phyloP scores from a whole-genome alignment of 1,284 basidiomycete species.

The Malassezia caprae region DNA sequence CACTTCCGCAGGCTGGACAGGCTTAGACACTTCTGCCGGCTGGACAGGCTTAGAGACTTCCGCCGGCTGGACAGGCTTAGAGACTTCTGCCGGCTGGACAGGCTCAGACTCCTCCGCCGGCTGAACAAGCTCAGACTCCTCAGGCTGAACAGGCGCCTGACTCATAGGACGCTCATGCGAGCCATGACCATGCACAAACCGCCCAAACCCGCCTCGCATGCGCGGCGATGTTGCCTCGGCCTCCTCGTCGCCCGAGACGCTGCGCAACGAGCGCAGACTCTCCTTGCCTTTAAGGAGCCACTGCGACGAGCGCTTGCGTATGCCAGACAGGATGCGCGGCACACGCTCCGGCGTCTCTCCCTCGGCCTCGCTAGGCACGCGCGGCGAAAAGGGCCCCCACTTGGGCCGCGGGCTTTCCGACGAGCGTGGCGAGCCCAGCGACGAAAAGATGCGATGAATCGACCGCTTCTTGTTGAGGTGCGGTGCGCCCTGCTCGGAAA shows the following conservation, averaged over 20 bases:
- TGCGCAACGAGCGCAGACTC: conserved; percentile 2
- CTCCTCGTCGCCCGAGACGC: neutral
- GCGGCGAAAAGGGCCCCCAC: neutral
- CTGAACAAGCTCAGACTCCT: too few relatives aligned
- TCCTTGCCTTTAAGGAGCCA: conserved; percentile 13
- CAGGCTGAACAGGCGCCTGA: neutral
- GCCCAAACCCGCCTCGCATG: neutral
- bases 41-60: too few relatives aligned
- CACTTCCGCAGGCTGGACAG: too few relatives aligned
- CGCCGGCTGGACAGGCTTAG: too few relatives aligned
- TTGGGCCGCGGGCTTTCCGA: neutral
- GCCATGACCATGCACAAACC: neutral
- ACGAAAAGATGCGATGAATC: neutral
- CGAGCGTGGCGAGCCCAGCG: neutral
- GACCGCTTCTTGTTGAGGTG: neutral
- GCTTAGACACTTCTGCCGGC: too few relatives aligned
- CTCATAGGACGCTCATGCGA: neutral
- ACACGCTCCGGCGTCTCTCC: neutral
- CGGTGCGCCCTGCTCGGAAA: neutral
- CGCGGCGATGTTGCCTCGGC: neutral
- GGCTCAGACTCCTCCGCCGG: too few relatives aligned
- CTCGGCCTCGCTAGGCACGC: neutral
- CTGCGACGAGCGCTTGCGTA: conserved; percentile 12
- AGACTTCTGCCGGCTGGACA: too few relatives aligned
- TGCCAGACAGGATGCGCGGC: neutral